These are phyloP conservation scores for Cucumis melo DNA, from an alignment of 306 rosid genomes.

Conservation along the genomic window DNA sequence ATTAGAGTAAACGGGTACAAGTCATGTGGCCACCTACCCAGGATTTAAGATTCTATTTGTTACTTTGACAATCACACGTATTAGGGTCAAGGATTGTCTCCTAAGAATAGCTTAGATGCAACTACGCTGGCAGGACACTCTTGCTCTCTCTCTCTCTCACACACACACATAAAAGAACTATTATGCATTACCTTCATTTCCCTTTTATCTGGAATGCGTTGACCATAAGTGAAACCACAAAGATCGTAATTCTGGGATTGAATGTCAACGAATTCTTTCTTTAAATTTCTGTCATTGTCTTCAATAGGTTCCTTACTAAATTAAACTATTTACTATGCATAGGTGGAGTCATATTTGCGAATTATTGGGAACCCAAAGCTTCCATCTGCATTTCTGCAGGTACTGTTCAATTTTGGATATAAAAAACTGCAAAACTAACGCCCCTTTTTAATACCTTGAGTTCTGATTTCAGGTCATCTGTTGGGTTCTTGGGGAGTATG, in stretches of 20 bases:
- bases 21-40: background rate
- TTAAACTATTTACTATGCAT: constrained; percentile 10
- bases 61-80: background rate
- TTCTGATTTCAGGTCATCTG: constrained; percentile 78
- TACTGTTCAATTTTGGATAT: constrained; percentile 13
- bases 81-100: background rate
- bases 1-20: background rate
- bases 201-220: background rate
- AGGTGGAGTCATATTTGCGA: constrained; percentile 84
- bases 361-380: constrained; percentile 87
- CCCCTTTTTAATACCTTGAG: background rate
- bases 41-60: background rate
- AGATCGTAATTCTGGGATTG: background rate
- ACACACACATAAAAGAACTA: background rate
- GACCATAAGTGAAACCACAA: background rate
- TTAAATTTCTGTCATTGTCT: background rate
- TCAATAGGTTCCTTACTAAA: background rate
- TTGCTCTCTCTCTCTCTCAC: too few species aligned
- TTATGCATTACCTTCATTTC: background rate
- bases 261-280: background rate
- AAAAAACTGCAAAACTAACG: background rate
- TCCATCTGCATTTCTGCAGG: constrained; percentile 89
- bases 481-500: constrained; percentile 98
- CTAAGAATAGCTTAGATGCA: background rate
- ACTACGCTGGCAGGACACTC: background rate